Evolutionary conservation across 2,329 filamentous ascomycete genomes (phyloP).

Genomic region (Apiospora kogelbergensis): DNA sequence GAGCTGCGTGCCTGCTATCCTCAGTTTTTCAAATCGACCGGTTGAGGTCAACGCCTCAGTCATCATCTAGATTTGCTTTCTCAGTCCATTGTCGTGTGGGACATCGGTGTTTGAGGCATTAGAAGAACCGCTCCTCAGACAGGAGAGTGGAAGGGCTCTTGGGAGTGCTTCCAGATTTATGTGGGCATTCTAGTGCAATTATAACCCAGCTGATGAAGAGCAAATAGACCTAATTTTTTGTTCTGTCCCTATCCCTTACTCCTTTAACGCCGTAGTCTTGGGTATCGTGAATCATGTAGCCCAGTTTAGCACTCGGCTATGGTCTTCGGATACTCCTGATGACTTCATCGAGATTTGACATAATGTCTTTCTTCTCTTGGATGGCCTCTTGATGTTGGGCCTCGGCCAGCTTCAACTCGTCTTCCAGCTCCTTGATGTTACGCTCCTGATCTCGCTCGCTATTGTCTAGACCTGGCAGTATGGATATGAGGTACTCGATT

Average conservation of each 20-base stretch:
- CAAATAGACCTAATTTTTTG: not conserved
- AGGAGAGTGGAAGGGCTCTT: not conserved
- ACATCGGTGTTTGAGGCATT: not conserved
- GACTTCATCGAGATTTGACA: conserved; percentile 60
- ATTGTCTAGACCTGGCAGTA: conserved; percentile 73
- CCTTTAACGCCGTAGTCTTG: not conserved
- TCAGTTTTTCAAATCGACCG: conserved; percentile 72
- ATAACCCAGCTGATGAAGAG: not conserved
- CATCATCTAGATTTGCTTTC: not conserved
- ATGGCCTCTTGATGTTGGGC: conserved; percentile 62
- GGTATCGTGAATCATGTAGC: conserved; percentile 22
- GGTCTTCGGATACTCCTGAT: conserved; percentile 61
- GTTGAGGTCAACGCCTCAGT: not conserved
- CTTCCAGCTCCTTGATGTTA: conserved; percentile 63
- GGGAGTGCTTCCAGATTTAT: not conserved
- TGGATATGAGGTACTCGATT: conserved; percentile 75
- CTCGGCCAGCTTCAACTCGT: conserved; percentile 64
- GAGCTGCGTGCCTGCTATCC: conserved; percentile 78
- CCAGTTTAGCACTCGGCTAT: conserved; percentile 26
- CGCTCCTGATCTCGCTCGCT: conserved; percentile 76
- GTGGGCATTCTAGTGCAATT: not conserved
- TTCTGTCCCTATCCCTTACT: not conserved
- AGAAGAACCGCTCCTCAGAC: not conserved
- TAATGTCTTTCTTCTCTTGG: conserved; percentile 61
- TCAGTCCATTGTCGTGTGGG: not conserved